Conservation (phyloP, 208 protist species). For the Trypanosoma avium region DNA sequence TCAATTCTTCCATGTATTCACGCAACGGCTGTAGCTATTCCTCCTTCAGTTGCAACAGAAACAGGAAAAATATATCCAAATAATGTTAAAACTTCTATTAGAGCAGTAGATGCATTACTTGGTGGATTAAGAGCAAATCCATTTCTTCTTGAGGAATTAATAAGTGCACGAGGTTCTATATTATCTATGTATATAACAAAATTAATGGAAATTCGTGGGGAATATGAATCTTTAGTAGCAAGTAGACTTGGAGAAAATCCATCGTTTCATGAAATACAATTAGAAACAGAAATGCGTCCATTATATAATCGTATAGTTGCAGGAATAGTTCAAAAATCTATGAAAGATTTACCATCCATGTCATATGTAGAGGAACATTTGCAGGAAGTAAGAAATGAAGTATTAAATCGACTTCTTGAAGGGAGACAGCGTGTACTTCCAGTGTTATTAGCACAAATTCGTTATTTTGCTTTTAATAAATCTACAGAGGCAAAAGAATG, state of each 20-base stretch:
- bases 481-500: conserved; percentile 22
- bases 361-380: conserved; percentile 28
- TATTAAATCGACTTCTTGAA: conserved; percentile 22
- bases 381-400: conserved; percentile 23
- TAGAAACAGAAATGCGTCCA: conserved; percentile 14
- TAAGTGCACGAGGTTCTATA: conserved; percentile 13
- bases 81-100: not conserved
- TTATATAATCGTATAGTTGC: conserved; percentile 26
- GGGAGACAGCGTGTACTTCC: conserved; percentile 30
- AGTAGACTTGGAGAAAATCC: conserved; percentile 16
- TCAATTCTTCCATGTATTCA: conserved; percentile 27
- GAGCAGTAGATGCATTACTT: conserved; percentile 36
- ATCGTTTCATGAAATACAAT: conserved; percentile 5
- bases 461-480: conserved; percentile 38
- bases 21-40: conserved; percentile 18
- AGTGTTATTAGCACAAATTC: conserved; percentile 28
- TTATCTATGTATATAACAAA: conserved; percentile 25
- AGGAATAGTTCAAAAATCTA: conserved; percentile 15
- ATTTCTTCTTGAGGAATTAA: conserved; percentile 33
- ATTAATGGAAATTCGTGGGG: conserved; percentile 26
- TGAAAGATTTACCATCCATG: conserved; percentile 33
- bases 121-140: conserved; percentile 38
- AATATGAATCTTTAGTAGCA: conserved; percentile 22
- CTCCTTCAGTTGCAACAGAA: not conserved
- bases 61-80: conserved; percentile 12